These are phyloP conservation scores for Lenzites betulinus DNA, from an alignment of 768 basidiomycete species.

Conservation along the genomic window DNA sequence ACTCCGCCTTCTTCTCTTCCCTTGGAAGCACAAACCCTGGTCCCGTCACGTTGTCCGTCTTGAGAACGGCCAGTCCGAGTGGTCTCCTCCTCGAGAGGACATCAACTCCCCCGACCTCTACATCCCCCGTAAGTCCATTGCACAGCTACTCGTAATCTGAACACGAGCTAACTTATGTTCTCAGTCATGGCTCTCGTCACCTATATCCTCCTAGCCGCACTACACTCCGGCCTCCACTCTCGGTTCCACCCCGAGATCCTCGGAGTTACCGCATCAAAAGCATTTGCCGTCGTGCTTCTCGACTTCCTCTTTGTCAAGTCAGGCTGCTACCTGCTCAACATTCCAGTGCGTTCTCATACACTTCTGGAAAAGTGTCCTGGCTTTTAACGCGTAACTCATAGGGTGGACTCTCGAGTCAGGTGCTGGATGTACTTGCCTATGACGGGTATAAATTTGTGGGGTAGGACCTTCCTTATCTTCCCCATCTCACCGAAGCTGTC, in stretches of 20 bases:
- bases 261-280: conserved; percentile 82
- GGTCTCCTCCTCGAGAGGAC: conserved; percentile 89
- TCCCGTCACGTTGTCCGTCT: conserved; percentile 65
- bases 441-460: conserved; percentile 98
- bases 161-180: background rate
- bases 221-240: conserved; percentile 79
- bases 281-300: conserved; percentile 79
- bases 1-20: conserved; percentile 85
- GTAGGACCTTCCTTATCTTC: conserved; percentile 45
- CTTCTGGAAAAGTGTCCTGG: background rate
- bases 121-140: conserved; percentile 70
- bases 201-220: conserved; percentile 87
- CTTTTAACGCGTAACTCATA: conserved; percentile 31
- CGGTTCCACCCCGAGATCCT: conserved; percentile 89
- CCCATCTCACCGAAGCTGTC: background rate
- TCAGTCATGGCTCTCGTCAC: conserved; percentile 95
- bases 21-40: conserved; percentile 93
- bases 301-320: conserved; percentile 90
- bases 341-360: conserved; percentile 37
- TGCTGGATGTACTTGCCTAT: conserved; percentile 86
- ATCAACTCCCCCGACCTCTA: conserved; percentile 96
- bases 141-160: background rate
- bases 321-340: conserved; percentile 92
- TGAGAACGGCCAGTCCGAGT: conserved; percentile 71
- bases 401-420: conserved; percentile 53